These are phyloP conservation scores for Saccharomycopsis fermentans DNA, from an alignment of 805 yeast genomes.

Conservation along the genomic window DNA sequence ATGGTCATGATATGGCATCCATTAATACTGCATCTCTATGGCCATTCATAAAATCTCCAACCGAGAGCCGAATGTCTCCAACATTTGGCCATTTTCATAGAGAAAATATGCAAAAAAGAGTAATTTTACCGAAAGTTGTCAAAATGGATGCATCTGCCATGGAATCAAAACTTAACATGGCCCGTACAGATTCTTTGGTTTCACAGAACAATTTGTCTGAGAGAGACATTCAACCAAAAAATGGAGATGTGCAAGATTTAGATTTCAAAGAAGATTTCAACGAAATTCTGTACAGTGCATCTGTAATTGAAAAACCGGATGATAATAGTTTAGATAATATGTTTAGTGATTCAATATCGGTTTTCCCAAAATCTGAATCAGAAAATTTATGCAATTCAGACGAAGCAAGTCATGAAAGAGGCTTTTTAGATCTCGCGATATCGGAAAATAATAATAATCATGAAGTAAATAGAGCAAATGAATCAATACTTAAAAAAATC, in stretches of 20 bases:
- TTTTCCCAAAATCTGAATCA: not conserved
- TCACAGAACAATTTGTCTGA: not conserved
- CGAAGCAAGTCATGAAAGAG: not conserved
- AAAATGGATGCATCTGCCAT: not conserved
- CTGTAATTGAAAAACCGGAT: not conserved
- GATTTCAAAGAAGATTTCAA: not conserved
- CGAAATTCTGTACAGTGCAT: not conserved
- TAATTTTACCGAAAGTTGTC: not conserved
- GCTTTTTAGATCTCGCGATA: not conserved
- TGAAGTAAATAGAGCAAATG: not conserved
- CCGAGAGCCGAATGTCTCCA: not conserved
- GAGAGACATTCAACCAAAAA: not conserved
- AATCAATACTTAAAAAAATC: not conserved
- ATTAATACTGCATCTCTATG: not conserved
- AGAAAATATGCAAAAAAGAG: not conserved
- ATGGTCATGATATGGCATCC: not conserved
- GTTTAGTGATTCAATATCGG: not conserved
- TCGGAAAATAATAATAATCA: not conserved
- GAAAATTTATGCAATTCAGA: not conserved
- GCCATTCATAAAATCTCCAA: slow-evolving; percentile 1
- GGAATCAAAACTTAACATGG: not conserved
- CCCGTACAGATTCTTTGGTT: not conserved
- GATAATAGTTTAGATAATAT: not conserved
- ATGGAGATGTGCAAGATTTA: not conserved
- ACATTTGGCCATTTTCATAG: not conserved